phyloP scores from a whole-genome alignment of 2,329 filamentous ascomycete genomes.

The Pseudogymnoascus sp. region DNA sequence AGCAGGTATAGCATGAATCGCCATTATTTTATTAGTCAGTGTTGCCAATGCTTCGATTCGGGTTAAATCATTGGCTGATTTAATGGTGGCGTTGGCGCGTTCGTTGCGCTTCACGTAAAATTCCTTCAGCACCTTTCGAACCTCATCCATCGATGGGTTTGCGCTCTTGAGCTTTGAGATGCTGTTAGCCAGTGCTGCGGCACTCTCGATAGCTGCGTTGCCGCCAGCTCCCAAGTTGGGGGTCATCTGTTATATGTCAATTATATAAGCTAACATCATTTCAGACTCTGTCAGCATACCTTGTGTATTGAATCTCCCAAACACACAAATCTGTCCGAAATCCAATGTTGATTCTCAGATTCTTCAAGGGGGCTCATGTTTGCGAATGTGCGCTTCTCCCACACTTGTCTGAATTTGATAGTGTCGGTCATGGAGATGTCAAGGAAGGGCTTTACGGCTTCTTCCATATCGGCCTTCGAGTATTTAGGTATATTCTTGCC shows the following conservation, averaged over 20 bases:
- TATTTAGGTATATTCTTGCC: slow-evolving; percentile 18
- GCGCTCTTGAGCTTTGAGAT: slow-evolving; percentile 1
- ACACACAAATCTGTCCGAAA: slow-evolving; percentile 19
- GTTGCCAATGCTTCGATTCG: slow-evolving; percentile 18
- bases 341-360: slow-evolving; percentile 19
- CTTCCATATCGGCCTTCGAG: slow-evolving; percentile 16
- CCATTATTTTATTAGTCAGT: slow-evolving; percentile 15
- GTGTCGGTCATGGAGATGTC: slow-evolving; percentile 10
- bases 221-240: slow-evolving; percentile 33
- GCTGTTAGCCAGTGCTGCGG: slow-evolving; percentile 29
- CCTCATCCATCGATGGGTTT: slow-evolving; percentile 1
- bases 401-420: slow-evolving; percentile 16
- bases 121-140: slow-evolving; percentile 7
- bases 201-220: slow-evolving; percentile 35
- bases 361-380: slow-evolving; percentile 16
- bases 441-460: slow-evolving; percentile 10
- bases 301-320: slow-evolving; percentile 23
- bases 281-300: slow-evolving; percentile 19
- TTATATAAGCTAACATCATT: background rate
- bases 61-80: slow-evolving; percentile 20
- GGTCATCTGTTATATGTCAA: slow-evolving; percentile 15
- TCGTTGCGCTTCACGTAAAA: slow-evolving; percentile 18
- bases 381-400: slow-evolving; percentile 9
- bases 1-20: slow-evolving; percentile 16
- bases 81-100: slow-evolving; percentile 17